Evolutionary conservation across 148 eudicot species (phyloP), one percentile per base, ranked within the genome.

Genomic region (Oxyria digyna): DNA sequence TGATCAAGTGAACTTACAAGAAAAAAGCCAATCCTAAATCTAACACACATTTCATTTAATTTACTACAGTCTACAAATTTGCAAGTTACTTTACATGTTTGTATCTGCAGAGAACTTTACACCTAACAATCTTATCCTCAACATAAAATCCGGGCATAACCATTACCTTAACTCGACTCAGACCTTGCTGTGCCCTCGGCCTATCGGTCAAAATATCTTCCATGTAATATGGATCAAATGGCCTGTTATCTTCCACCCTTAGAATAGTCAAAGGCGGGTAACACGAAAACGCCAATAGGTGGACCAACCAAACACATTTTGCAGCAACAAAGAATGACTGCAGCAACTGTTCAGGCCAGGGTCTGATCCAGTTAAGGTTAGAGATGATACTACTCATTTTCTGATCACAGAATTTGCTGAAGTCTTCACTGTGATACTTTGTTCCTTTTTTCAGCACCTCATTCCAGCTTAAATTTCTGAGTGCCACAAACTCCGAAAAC

Each of bases 81-180:
- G 62, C 62, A 54, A 7, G 45, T n/a, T 37, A 66, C 45, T 38
- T 66, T 3, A 66, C 5, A 20, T 40, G 29, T 73, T 88, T 88
- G 50, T 88, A 88, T 84, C 96, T 86, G 78, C 97, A 94, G 21
- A 94, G 77, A 72, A 94, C 98, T 83, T 88, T 90, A 74, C 98
- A 90, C 72, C 83, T 90, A 62, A 90, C 76, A 35, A 94, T 87
- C 71, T 78, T 87, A 73, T 88, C 98, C 73, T 81, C 81, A 33
- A 94, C 89, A 82, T 94, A 90, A 79, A 94, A 94, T 20, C 97
- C 98, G 0, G 98, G 97, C 96, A 88, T 84, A 4, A 90, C 97
- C 98, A 90, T 88, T n/a, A 87, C 69, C 84, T 94, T 90, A 24
- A 94, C 96, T 46, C 85, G 69, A 57, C 85, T 81, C 35, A 14